Percentiles rank a stretch among this genome's conserved stretches.
These are phyloP conservation scores for Friedmanniomyces endolithicus DNA, from an alignment of 495 filamentous ascomycete species.

Conservation along the genomic window DNA sequence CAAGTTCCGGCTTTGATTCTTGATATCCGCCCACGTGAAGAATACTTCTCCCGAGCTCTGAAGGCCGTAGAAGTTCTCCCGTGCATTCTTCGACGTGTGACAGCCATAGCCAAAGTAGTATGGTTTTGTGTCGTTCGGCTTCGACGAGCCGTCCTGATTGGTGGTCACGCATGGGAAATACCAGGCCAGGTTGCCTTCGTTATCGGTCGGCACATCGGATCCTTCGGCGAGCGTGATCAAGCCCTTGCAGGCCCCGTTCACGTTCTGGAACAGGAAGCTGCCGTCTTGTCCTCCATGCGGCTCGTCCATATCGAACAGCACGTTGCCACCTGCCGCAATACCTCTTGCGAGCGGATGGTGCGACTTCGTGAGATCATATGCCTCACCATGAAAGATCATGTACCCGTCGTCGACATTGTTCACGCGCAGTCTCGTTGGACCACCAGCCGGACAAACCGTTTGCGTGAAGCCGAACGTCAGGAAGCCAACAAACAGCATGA, in stretches of 20 bases:
- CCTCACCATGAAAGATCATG: constrained; percentile 91
- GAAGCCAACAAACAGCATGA: constrained; percentile 85
- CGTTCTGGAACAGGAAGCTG: constrained; percentile 96
- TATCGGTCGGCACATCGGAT: constrained; percentile 71
- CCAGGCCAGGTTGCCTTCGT: constrained; percentile 69
- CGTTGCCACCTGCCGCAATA: constrained; percentile 56
- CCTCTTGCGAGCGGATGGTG: constrained; percentile 64
- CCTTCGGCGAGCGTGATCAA: constrained; percentile 58
- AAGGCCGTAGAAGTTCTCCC: constrained; percentile 63
- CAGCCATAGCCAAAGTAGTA: constrained; percentile 81
- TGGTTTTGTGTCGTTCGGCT: constrained; percentile 57
- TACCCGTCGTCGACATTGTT: constrained; percentile 70
- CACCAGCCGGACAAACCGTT: constrained; percentile 61
- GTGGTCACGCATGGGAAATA: constrained; percentile 90
- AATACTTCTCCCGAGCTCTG: constrained; percentile 60
- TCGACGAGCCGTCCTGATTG: constrained; percentile 82
- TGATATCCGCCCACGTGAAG: constrained; percentile 91
- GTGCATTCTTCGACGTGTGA: constrained; percentile 57
- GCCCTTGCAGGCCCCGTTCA: constrained; percentile 93
- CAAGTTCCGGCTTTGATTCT: constrained; percentile 75
- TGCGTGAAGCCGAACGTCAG: constrained; percentile 93
- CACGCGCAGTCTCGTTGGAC: constrained; percentile 53
- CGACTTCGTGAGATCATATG: constrained; percentile 69
- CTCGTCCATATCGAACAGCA: constrained; percentile 70
- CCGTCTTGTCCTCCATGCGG: constrained; percentile 80